Base-by-base conservation (phyloP, 2,329 filamentous ascomycete genomes). In the Colletotrichum scovillei region DNA sequence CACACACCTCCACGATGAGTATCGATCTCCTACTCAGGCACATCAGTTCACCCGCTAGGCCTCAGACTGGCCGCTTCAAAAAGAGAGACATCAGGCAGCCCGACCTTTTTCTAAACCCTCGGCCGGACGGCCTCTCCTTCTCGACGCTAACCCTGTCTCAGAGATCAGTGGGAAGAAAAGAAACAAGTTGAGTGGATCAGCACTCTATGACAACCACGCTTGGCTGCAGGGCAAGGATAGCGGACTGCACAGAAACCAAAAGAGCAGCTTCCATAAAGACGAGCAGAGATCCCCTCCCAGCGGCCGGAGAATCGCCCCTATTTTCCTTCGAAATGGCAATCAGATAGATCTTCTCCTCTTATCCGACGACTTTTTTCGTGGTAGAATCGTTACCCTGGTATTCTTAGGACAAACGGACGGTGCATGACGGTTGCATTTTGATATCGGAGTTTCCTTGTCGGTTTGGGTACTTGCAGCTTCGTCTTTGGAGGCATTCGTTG, bases 121-220 rank as follows among this genome's bases (percentile, higher is more conserved):
- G 63, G 60, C 63, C 14, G 69, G 49, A n/a, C 62, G 49, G 57
- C 56, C 55, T 57, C 67, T 55, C 28, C 57, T 68, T 57, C 67
- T 73, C 57, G 67, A 66, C 71, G 67, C 71, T 73, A 73, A 71
- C 71, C 71, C 71, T 73, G 71, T 73, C 71, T 73, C 71, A 73
- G 60, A 73, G 63, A 42, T 49, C 60, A 73, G 67, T 71, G 71
- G 53, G 53, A 63, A 66, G 71, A 73, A 71, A 73, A 73, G 71
- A 46, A 73, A 73, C 56, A 62, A 71, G n/a, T 30, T 56, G 35
- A 52, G 71, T 73, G 71, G 71, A 66, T 57, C 71, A 62, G 68
- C 67, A 73, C 67, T 71, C 60, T 66, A 71, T 73, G 67, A 73
- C 67, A 73, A 73, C 67, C 60, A 71, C 67, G 71, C 71, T 73